These are phyloP conservation scores for Coemansia sp. DNA, from an alignment of 192 early-diverging fungal genomes.

Conservation along the genomic window DNA sequence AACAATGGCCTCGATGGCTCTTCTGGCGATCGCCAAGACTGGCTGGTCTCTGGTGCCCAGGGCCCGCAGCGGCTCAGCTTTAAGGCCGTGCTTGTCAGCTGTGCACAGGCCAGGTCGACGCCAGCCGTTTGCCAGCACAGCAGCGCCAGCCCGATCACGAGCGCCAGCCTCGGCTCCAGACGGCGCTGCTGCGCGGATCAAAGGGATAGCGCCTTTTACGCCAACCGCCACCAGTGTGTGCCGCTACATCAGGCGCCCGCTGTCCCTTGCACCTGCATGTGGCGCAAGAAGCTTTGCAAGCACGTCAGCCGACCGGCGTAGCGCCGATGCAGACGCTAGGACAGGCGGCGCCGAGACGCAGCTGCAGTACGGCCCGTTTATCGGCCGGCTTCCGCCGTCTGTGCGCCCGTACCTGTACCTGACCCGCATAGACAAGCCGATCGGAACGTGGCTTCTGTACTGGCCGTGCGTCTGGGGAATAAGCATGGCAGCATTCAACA, in stretches of 20 bases:
- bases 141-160: no score
- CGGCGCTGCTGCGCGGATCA: background rate
- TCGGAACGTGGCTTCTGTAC: slow-evolving; percentile 87
- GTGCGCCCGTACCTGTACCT: slow-evolving; percentile 72
- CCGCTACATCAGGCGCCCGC: background rate
- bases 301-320: background rate
- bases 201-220: background rate
- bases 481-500: slow-evolving; percentile 62
- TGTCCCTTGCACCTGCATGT: background rate
- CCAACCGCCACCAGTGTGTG: background rate
- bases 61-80: background rate
- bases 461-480: slow-evolving; percentile 89
- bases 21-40: background rate
- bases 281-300: background rate
- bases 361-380: slow-evolving; percentile 44
- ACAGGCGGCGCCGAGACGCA: background rate
- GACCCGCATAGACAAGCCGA: slow-evolving; percentile 83
- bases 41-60: background rate
- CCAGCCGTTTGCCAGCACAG: background rate
- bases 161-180: no score
- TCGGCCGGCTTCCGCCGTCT: slow-evolving; percentile 56
- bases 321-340: background rate
- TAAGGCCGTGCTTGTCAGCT: background rate
- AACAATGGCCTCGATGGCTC: background rate
- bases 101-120: no score